Evolutionary conservation across 75 land plant species (phyloP).

Genomic region (Selaginella moellendorffii): DNA sequence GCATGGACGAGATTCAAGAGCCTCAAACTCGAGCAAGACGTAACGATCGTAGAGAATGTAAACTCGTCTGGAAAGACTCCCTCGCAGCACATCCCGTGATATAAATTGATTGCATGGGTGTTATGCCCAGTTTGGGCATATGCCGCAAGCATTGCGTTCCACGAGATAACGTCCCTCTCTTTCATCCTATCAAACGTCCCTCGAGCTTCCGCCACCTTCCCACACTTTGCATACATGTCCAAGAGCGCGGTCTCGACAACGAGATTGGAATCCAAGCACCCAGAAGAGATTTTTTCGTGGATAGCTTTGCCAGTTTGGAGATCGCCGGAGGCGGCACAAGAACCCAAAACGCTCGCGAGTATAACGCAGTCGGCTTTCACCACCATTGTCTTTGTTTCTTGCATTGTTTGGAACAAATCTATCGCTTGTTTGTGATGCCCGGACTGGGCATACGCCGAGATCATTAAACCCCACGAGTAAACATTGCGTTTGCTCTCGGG

Average conservation of each 20-base stretch:
- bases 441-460: neutral
- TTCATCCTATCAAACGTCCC: neutral
- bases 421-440: neutral
- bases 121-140: slow-evolving; percentile 11
- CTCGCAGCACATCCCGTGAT: slow-evolving; percentile 5
- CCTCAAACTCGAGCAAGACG: neutral
- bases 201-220: slow-evolving; percentile 10
- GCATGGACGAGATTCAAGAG: neutral
- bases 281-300: neutral
- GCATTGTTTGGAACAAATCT: neutral
- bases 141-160: slow-evolving; percentile 14
- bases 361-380: neutral
- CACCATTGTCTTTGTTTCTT: neutral
- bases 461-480: neutral
- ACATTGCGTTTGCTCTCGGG: neutral
- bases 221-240: slow-evolving; percentile 23
- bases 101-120: slow-evolving; percentile 5
- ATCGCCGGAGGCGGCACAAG: neutral
- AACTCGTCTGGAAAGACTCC: slow-evolving; percentile 2
- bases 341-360: neutral
- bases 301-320: neutral
- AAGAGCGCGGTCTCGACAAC: slow-evolving; percentile 12
- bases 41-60: neutral
- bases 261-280: neutral
- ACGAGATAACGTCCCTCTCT: slow-evolving; percentile 13